A percentile compares a stretch with the other conserved stretches of the same genome.
Conservation (phyloP, 2,329 filamentous ascomycete genomes). For the Penicillium sp. region DNA sequence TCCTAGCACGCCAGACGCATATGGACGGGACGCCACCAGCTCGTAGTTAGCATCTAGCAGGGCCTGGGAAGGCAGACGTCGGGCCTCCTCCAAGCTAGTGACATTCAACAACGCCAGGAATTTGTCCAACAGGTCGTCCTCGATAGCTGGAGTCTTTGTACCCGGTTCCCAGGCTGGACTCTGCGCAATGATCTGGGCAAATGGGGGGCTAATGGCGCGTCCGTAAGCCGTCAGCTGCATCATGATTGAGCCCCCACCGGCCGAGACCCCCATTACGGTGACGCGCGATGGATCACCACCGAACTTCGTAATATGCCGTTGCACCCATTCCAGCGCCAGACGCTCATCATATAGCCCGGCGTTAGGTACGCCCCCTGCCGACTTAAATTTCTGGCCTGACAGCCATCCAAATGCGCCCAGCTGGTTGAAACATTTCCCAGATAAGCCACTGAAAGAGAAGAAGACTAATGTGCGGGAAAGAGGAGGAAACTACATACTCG, state of each 20-base stretch:
- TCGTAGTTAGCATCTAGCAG: neutral
- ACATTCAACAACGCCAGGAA: neutral
- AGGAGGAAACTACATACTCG: neutral
- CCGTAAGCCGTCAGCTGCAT: neutral
- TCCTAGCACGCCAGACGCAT: neutral
- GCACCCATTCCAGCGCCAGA: conserved; percentile 12
- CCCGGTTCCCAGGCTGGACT: neutral
- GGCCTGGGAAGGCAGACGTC: neutral
- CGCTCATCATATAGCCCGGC: conserved; percentile 8
- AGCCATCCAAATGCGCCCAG: neutral
- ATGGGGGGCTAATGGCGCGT: neutral
- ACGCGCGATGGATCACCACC: conserved; percentile 6
- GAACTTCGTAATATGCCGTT: conserved; percentile 8
- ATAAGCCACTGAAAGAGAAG: neutral
- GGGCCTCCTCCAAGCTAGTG: neutral
- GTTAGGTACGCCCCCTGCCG: neutral
- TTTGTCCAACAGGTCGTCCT: neutral
- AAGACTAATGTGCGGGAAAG: neutral
- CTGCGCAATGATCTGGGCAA: neutral
- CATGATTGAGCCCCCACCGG: neutral
- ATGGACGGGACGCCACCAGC: neutral
- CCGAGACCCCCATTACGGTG: neutral
- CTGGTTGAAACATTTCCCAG: neutral
- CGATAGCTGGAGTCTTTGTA: neutral
- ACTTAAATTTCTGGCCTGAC: neutral